Base-by-base conservation (phyloP, 2,329 filamentous ascomycete species). In the Trichoderma sp. region DNA sequence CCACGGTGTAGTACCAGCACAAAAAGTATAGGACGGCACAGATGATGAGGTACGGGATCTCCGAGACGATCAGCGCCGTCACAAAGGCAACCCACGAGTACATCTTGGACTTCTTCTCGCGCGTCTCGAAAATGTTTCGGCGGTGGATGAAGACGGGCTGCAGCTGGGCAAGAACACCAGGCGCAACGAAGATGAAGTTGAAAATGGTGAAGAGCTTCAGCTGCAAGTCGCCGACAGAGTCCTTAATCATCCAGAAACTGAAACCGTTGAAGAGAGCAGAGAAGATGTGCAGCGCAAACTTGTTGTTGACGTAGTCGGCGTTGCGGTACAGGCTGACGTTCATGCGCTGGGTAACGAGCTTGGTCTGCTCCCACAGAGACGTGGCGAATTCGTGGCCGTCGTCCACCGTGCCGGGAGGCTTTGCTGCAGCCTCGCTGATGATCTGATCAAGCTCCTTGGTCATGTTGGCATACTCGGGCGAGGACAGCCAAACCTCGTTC, bases 341-440 rank as follows among this genome's bases (percentile, higher is more conserved):
- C 76, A 82, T 85, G 30, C 91, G 89, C 3, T 83, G 75, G 9
- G 85, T 83, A 50, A 91, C 89, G 61, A 90, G 80, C 68, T 81
- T 84, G 48, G 88, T 77, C 73, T 94, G 91, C 39, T 83, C 76
- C 69, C 73, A 78, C 67, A 93, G 84, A 0, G 89, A 82, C 7
- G 86, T 88, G 0, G 91, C 91, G 68, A 93, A 94, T 74, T 93
- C 90, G 57, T 86, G 81, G 66, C 85, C 90, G 60, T 83, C 79
- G 26, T 81, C 78, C 65, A 72, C 68, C 68, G 72, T 78, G 60
- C 74, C 63, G 5, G 56, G 56, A 3, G 80, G 74, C 68, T 78
- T 80, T 19, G 78, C 67, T 0, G 81, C 80, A 0, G 88, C 84
- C 4, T 85, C 82, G 2, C 79, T 72, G 67, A 87, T 84, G 67